Evolutionary conservation across 352 stramenopile genomes (phyloP).

Genomic region (Globisporangium nunn): DNA sequence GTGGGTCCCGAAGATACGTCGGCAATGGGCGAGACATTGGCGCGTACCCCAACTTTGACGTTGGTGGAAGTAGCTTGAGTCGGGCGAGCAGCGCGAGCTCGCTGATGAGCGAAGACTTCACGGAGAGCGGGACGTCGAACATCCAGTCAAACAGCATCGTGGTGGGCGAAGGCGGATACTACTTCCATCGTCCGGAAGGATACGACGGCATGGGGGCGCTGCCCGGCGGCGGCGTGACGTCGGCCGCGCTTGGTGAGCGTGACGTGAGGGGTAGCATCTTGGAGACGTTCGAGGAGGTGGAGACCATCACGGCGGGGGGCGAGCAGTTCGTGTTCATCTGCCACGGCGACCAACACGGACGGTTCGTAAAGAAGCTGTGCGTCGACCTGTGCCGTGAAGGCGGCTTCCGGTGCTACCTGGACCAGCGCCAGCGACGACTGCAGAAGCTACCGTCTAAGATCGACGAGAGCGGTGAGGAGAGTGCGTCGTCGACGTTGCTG

Average conservation of each 20-base stretch:
- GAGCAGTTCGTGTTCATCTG: slow-evolving; percentile 82
- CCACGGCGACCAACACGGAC: slow-evolving; percentile 68
- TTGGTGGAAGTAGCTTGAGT: slow-evolving; percentile 23
- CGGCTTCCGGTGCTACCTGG: slow-evolving; percentile 63
- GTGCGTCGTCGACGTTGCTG: slow-evolving; percentile 10
- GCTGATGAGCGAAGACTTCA: slow-evolving; percentile 31
- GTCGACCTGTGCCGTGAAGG: slow-evolving; percentile 57
- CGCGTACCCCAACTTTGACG: slow-evolving; percentile 25
- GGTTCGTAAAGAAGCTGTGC: slow-evolving; percentile 66
- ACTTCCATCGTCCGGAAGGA: slow-evolving; percentile 39
- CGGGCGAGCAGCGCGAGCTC: slow-evolving; percentile 41
- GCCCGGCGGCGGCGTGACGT: slow-evolving; percentile 7
- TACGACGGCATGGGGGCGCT: slow-evolving; percentile 5
- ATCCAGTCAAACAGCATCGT: slow-evolving; percentile 57
- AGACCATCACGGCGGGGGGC: slow-evolving; percentile 39
- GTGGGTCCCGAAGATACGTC: slow-evolving; percentile 13
- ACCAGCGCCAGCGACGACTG: slow-evolving; percentile 32
- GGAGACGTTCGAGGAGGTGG: slow-evolving; percentile 48
- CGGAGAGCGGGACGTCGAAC: slow-evolving; percentile 14
- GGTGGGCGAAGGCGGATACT: slow-evolving; percentile 60
- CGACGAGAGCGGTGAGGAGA: slow-evolving; percentile 14
- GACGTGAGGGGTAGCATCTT: slow-evolving; percentile 45
- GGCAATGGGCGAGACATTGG: slow-evolving; percentile 21
- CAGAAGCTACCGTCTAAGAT: slow-evolving; percentile 16
- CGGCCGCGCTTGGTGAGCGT: slow-evolving; percentile 4